Base-by-base conservation (phyloP, 345 rosid species). In the Citrus inodora region DNA sequence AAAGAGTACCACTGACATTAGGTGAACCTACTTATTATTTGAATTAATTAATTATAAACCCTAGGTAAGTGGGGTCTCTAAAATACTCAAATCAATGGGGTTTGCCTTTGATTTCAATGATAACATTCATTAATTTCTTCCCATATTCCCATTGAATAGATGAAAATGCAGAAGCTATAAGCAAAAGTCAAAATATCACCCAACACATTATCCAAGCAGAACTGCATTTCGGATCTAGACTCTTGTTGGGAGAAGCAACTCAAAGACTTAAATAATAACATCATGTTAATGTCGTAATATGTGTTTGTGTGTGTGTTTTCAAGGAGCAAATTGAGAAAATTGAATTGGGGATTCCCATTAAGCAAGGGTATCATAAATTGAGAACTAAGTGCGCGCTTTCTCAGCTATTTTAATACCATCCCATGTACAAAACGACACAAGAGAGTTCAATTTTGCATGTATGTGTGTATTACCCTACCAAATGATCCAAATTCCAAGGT, bases 21-120 rank as follows among this genome's bases (percentile, higher is more conserved):
- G 92, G 92, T 89, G 77, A 86, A 88, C 89, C 87, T 84, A 86
- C 86, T 86, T 77, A 78, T 76, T 82, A 77, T 46, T 46, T 46
- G 32, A 66, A 73, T 65, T 32, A 9, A 65, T 65, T 33, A 65
- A 78, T 74, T 77, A 74, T 76, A 73, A 76, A 67, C 83, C 81
- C 80, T 70, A 77, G 77, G 37, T 76, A 77, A 80, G 79, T 81
- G 82, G 83, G 71, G 87, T 76, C 82, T 80, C 73, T 69, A 78
- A 53, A 71, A 79, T 78, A 73, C 68, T 76, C 63, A 37, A 46
- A 78, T 67, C 76, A 64, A 70, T 72, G 72, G 53, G 48, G 38
- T 74, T 53, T 78, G 24, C 79, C 73, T 77, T 78, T 79, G 80
- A 83, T 82, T 70, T 77, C 82, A 83, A 82, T 85, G 71, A 87